Conservation (phyloP, 106 monocot species). For the Dioscorea zingiberensis region DNA sequence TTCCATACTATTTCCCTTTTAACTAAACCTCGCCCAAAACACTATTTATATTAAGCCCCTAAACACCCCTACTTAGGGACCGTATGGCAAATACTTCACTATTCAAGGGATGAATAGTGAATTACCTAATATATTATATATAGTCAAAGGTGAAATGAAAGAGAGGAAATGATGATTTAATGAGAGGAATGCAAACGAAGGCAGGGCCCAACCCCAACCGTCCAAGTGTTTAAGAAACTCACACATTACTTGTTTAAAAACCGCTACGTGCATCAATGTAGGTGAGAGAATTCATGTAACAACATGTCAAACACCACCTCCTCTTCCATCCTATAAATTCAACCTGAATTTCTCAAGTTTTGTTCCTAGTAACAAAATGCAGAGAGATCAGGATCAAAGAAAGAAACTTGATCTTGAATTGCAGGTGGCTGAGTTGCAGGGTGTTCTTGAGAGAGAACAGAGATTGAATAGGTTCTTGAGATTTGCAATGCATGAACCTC, state of each 20-base stretch:
- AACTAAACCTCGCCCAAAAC: too few species aligned
- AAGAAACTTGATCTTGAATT: constrained; percentile 33
- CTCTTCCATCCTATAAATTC: background rate
- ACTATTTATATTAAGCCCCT: too few species aligned
- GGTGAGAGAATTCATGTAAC: background rate
- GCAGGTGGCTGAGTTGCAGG: constrained; percentile 52
- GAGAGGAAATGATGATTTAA: too few species aligned
- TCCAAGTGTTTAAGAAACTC: background rate
- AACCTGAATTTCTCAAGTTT: background rate
- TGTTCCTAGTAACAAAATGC: constrained; percentile 21
- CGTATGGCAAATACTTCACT: too few species aligned
- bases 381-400: constrained; percentile 25
- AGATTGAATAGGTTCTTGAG: constrained; percentile 42
- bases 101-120: too few species aligned
- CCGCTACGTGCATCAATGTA: background rate
- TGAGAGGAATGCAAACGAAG: background rate
- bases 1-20: too few species aligned
- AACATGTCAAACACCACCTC: background rate
- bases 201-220: background rate
- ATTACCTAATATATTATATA: too few species aligned
- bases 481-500: constrained; percentile 36
- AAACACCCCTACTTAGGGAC: too few species aligned
- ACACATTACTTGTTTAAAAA: background rate
- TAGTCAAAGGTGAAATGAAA: too few species aligned
- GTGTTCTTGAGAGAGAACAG: constrained; percentile 50